Evolutionary conservation across 805 yeast species (phyloP), one percentile per base, ranked within the genome.

Genomic region (Metschnikowia henanensis): DNA sequence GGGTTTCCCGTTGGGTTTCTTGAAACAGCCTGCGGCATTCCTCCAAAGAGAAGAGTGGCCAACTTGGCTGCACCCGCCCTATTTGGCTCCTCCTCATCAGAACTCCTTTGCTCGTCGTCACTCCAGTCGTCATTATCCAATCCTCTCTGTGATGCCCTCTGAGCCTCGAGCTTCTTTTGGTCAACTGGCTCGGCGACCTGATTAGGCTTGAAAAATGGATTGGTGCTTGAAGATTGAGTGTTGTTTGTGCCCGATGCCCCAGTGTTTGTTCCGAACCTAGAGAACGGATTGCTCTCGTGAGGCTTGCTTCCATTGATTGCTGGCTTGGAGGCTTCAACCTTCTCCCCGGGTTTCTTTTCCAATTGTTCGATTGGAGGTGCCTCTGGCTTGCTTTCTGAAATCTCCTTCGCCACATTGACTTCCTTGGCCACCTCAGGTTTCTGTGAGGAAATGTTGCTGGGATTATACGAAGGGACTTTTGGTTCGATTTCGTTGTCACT

Each of bases 101-200:
- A 77, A 12, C 68, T 68, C 35, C 59, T 62, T 16, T 66, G 72
- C 20, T 62, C 61, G 4, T 68, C 61, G 40, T 76, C 79, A 47
- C 80, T 80, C 66, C 76, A 76, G 43, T 67, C 81, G 30, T 65
- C 70, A 21, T 58, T 64, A 7, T 66, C 65, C 32, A 67, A 55
- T 4, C 83, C 83, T 62, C 91, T 73, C 60, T 86, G 92, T 6
- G 87, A 79, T 21, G 77, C 80, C 62, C 94, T 73, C 62, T 85
- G 91, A 2, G 83, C 84, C 43, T 81, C 84, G 22, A 85, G 79
- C 47, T 80, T 79, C 48, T 72, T 72, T 0, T 77, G 66, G 56
- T 83, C 87, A 51, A 81, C 65, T 2, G 54, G 56, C 4, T 62
- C 53, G 8, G 56, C 66, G 6, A 51, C 45, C 6, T 37, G 39